Evolutionary conservation across 768 basidiomycete genomes (phyloP), one percentile per base, ranked within the genome.

Genomic region (Amanita subjunquillea): DNA sequence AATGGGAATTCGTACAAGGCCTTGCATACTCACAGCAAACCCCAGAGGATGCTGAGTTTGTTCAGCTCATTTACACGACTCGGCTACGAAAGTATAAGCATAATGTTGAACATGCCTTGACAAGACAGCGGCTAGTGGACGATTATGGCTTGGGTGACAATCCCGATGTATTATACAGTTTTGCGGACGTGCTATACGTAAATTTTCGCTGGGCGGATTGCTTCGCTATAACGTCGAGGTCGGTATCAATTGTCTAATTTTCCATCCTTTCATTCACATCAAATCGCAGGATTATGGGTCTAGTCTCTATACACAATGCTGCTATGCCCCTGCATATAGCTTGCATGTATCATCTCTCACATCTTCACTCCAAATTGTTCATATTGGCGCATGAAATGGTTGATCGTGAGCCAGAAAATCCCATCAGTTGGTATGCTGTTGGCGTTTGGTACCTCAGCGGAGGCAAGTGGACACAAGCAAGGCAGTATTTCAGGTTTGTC

Each of bases 361-460:
- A 95, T 64, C 72, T 97, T 9, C 89, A 94, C 60, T 93, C 94
- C 2, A 86, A 87, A 59, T 79, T 99, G 5, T 99, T 97, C 70
- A 86, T 99, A 56, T 77, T 98, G 37, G 96, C 96, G 0, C 96
- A 98, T 61, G 91, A 96, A 62, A 79, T 99, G 64, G 93, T 97
- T 15, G 91, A 97, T 51, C 82, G 81, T 44, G 94, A 97, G 63
- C 94, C 96, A 0, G 90, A 93, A 62, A 86, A 89, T 40, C 84
- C 92, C 0, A 79, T 91, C 50, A 94, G 91, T 59, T 99, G 96
- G 96, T 99, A 98, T 67, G 91, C 96, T 3, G 96, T 98, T 22
- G 96, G 94, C 0, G 82, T 97, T 20, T 99, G 94, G 89, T 98
- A 99, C 68, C 78, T 95, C 52, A 79, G 84, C 30, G 81, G 82